A percentile compares a stretch with the other conserved stretches of the same genome.
Conservation (phyloP, 192 early-diverging fungal genomes). For the Umbelopsis vinacea region DNA sequence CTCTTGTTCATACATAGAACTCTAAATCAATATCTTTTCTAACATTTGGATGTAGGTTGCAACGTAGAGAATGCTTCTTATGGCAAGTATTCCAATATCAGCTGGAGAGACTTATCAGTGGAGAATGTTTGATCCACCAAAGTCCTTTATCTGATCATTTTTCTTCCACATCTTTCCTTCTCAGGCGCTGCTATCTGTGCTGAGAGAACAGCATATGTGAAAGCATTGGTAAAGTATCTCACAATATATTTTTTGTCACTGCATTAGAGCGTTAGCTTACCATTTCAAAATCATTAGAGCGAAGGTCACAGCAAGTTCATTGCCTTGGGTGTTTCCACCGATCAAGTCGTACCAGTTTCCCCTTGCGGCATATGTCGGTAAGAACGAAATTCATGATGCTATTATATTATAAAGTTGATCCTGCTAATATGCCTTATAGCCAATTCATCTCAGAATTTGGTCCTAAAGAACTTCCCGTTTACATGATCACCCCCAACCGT, state of each 20-base stretch:
- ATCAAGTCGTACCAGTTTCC: constrained; percentile 54
- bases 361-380: constrained; percentile 51
- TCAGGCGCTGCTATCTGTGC: constrained; percentile 81
- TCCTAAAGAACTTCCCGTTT: constrained; percentile 59
- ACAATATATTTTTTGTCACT: background rate
- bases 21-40: background rate
- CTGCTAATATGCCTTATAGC: constrained; percentile 29
- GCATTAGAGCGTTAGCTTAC: background rate
- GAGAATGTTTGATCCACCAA: background rate
- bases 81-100: constrained; percentile 44
- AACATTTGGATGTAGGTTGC: constrained; percentile 49
- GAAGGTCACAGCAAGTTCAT: constrained; percentile 78
- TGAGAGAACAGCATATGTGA: constrained; percentile 87
- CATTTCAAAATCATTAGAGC: constrained; percentile 46
- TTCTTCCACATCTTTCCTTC: background rate
- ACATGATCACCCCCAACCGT: constrained; percentile 60
- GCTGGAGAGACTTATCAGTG: background rate
- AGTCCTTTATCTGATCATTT: background rate
- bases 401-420: background rate
- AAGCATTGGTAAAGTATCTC: constrained; percentile 73
- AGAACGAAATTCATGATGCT: background rate
- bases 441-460: constrained; percentile 89
- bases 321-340: constrained; percentile 80
- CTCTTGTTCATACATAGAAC: background rate
- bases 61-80: constrained; percentile 94